A percentile compares a stretch with the other conserved stretches of the same genome.
Evolutionary conservation across 2,329 filamentous ascomycete genomes (phyloP).

Genomic region (Fusarium pseudograminearum): DNA sequence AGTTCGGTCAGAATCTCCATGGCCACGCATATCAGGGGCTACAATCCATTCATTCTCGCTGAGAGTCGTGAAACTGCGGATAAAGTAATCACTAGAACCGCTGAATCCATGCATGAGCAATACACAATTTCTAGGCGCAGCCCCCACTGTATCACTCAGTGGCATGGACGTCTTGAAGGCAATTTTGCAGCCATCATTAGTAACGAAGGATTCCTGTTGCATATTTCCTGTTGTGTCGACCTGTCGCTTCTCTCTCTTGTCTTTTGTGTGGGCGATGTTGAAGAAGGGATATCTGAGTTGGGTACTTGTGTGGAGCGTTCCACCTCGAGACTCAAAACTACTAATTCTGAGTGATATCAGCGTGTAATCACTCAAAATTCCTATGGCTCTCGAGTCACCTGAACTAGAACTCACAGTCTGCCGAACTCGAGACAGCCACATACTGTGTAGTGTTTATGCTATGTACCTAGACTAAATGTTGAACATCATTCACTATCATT

Average conservation of each 20-base stretch:
- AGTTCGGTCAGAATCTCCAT: constrained; percentile 42
- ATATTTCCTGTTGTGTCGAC: constrained; percentile 19
- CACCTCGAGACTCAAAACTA: background rate
- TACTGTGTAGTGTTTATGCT: background rate
- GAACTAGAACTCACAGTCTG: background rate
- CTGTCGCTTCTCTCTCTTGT: background rate
- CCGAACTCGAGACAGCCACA: background rate
- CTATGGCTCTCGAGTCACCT: background rate
- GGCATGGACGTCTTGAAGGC: constrained; percentile 43
- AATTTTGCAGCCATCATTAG: constrained; percentile 46
- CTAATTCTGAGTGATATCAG: background rate
- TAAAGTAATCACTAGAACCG: constrained; percentile 47
- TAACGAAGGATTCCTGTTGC: constrained; percentile 31
- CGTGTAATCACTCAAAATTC: background rate
- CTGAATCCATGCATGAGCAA: constrained; percentile 49
- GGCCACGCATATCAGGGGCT: constrained; percentile 47
- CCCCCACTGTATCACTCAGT: constrained; percentile 17
- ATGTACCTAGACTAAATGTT: background rate
- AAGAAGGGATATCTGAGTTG: background rate
- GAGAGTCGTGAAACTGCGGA: constrained; percentile 37
- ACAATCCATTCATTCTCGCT: constrained; percentile 42
- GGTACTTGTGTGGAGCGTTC: constrained; percentile 8
- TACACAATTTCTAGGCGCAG: constrained; percentile 33
- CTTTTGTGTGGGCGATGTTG: background rate
- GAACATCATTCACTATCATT: background rate